Evolutionary conservation across 768 basidiomycete genomes (phyloP).

Genomic region (Chalciporus sphaerocephalus): DNA sequence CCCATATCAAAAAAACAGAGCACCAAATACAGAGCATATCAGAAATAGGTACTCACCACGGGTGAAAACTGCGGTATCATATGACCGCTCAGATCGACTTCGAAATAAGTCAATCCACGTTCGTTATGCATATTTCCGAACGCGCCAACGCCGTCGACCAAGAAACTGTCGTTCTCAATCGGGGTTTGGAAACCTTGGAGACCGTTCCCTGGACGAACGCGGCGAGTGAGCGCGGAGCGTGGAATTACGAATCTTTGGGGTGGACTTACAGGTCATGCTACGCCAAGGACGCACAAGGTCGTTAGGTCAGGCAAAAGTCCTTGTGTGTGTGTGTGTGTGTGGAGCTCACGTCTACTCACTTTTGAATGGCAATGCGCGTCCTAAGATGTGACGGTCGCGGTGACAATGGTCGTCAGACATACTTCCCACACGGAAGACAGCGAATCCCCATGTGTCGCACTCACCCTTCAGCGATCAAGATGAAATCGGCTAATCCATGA

Average conservation of each 20-base stretch:
- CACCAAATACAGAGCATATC: neutral
- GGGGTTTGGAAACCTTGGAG: conserved; percentile 72
- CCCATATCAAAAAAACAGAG: neutral
- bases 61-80: conserved; percentile 74
- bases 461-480: conserved; percentile 71
- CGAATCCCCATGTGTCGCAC: too few species aligned
- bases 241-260: too few species aligned
- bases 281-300: neutral
- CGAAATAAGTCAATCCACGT: conserved; percentile 62
- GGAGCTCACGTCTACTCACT: too few species aligned
- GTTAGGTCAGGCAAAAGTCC: neutral
- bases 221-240: too few species aligned
- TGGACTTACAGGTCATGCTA: conserved; percentile 40
- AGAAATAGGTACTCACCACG: conserved; percentile 35
- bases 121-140: conserved; percentile 63
- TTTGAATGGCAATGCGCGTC: conserved; percentile 60
- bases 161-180: conserved; percentile 59
- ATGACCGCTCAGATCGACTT: conserved; percentile 67
- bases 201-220: conserved; percentile 47
- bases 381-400: too few species aligned
- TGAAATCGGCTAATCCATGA: conserved; percentile 70
- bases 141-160: conserved; percentile 67
- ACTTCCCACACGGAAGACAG: neutral
- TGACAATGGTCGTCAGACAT: too few species aligned
- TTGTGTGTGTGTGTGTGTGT: too few species aligned